Percentiles rank a stretch among this genome's conserved stretches.
These are phyloP conservation scores for Suillus hirtellus DNA, from an alignment of 768 basidiomycete species.

Conservation along the genomic window DNA sequence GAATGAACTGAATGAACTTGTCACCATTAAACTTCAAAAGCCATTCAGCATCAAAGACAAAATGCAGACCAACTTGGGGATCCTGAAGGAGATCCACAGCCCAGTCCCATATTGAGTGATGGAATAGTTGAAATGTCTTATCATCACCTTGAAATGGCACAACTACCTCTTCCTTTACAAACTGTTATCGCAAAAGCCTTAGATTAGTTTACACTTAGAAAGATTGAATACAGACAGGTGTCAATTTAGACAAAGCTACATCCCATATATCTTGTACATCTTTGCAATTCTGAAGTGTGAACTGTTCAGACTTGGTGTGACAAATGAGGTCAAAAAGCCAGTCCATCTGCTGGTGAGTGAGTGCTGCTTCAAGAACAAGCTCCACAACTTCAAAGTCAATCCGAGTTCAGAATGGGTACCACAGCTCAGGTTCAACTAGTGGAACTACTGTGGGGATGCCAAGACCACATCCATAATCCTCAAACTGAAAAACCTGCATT, in stretches of 20 bases:
- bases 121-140: constrained; percentile 23
- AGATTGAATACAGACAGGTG: constrained; percentile 10
- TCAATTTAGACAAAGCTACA: constrained; percentile 9
- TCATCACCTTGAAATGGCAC: constrained; percentile 17
- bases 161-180: constrained; percentile 17
- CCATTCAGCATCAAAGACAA: constrained; percentile 34
- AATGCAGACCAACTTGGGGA: constrained; percentile 21
- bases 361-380: constrained; percentile 13
- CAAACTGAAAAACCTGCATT: constrained; percentile 16
- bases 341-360: constrained; percentile 22
- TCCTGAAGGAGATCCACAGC: constrained; percentile 30
- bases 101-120: constrained; percentile 30
- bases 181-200: constrained; percentile 8
- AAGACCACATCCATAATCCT: constrained; percentile 14
- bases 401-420: constrained; percentile 30
- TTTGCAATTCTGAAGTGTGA: constrained; percentile 9
- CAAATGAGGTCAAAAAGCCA: constrained; percentile 22
- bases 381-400: constrained; percentile 27
- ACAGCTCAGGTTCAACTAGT: constrained; percentile 22
- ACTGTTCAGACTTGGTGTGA: constrained; percentile 5
- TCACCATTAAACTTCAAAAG: constrained; percentile 30
- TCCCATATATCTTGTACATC: constrained; percentile 25
- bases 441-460: not conserved
- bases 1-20: constrained; percentile 28
- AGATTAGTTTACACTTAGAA: not conserved